Base-by-base conservation (phyloP, 768 basidiomycete genomes). In the Lentinula raphanica region DNA sequence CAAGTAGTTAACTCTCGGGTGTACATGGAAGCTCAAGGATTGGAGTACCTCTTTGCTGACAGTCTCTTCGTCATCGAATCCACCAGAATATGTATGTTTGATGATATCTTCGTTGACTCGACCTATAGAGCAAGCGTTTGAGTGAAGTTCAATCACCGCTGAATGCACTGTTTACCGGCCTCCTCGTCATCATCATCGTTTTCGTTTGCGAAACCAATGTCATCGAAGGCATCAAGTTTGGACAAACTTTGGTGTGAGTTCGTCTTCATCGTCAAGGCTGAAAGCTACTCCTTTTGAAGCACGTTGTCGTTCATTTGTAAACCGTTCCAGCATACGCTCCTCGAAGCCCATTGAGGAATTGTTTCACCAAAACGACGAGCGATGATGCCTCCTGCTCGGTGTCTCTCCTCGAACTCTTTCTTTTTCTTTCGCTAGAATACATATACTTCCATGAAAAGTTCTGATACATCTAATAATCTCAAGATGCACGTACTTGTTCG, bases 281-380 rank as follows among this genome's bases (percentile, higher is more conserved):
- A 97, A 98, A 12, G 84, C 77, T 8, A 76, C 78, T 40, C 87
- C 85, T 71, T 87, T 91, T 32, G 88, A 87, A 8, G 84, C 72
- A 19, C 88, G 80, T 68, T 95, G 92, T 59, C 93, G 77, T 72
- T 98, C 95, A 62, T 81, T 81, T 8, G 95, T 98, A 69, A 98
- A 98, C 31, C 97, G 88, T 71, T 96, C 94, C 36, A 98, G 79
- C 88, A 98, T 98, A 60, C 94, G 88, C 63, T 98, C 96, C 69
- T 99, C 97, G 29, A 94, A 77, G n/a, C 90, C 87, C 82, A 98
- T 86, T 9, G 86, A 81, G 1, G 94, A 87, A 61, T 98, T 87
- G 67, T 92, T 87, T 99, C 97, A 74, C 97, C 97, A 68, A 98
- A 98, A 19, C 97, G 88, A 53, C 92, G 83, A 72, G 98, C 97